Conservation (phyloP, 129 eudicot species). For the Silybum marianum region DNA sequence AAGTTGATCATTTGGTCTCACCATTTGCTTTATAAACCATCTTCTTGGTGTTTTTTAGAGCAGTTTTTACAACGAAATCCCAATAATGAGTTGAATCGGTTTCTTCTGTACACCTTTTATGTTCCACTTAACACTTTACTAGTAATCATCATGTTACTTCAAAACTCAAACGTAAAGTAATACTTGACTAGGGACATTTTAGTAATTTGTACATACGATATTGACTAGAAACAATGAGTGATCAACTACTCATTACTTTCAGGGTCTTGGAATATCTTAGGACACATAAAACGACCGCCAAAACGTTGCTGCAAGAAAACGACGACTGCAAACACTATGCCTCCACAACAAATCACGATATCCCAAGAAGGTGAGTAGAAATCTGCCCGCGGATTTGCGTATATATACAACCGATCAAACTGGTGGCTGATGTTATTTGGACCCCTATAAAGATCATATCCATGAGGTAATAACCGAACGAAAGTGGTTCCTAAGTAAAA, state of each 20-base stretch:
- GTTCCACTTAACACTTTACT: neutral
- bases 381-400: conserved; percentile 59
- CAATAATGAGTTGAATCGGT: neutral
- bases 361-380: conserved; percentile 73
- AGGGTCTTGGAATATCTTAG: conserved; percentile 41
- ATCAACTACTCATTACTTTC: neutral
- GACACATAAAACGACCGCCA: conserved; percentile 65
- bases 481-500: conserved; percentile 67
- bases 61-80: neutral
- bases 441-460: conserved; percentile 62
- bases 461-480: conserved; percentile 65
- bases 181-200: neutral
- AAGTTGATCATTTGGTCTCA: neutral
- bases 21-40: neutral
- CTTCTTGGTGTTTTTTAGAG: neutral
- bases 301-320: conserved; percentile 63
- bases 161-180: neutral
- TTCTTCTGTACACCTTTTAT: too few relatives aligned
- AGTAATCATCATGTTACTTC: neutral
- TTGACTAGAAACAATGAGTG: conserved; percentile 7
- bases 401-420: conserved; percentile 44
- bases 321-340: conserved; percentile 46
- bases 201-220: neutral
- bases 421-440: conserved; percentile 31
- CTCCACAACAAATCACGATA: conserved; percentile 47